Conservation (phyloP, 2,329 filamentous ascomycete genomes). For the Pyrenochaeta sp. region DNA sequence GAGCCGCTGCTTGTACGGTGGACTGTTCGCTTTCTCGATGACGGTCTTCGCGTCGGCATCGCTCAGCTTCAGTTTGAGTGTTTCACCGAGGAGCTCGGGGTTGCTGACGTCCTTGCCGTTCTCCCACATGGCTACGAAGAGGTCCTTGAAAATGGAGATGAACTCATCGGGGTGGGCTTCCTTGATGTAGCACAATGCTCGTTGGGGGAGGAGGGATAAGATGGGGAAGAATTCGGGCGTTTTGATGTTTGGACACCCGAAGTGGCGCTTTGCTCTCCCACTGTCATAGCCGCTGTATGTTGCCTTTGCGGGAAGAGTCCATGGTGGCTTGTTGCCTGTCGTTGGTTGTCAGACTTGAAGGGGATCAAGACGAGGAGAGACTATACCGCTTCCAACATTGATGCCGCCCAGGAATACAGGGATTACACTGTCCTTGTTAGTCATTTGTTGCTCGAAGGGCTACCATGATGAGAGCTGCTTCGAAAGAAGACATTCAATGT, state of each 20-base stretch:
- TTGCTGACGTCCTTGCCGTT: conserved; percentile 66
- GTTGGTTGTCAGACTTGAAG: conserved; percentile 8
- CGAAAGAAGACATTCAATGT: no score
- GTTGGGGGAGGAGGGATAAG: conserved; percentile 65
- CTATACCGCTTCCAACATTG: conserved; percentile 51
- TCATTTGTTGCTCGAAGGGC: conserved; percentile 6
- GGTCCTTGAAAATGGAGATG: conserved; percentile 60
- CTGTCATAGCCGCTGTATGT: conserved; percentile 62
- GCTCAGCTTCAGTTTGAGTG: conserved; percentile 58
- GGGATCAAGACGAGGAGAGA: no score
- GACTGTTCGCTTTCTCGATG: conserved; percentile 59
- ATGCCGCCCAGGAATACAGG: conserved; percentile 71
- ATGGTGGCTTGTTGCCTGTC: conserved; percentile 78
- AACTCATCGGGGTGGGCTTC: conserved; percentile 58
- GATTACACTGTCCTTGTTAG: conserved; percentile 61
- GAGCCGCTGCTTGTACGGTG: conserved; percentile 62
- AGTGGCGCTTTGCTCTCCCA: conserved; percentile 60
- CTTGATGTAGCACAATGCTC: conserved; percentile 73
- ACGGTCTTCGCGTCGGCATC: conserved; percentile 63
- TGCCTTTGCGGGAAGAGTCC: conserved; percentile 73
- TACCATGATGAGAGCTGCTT: neutral
- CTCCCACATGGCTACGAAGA: conserved; percentile 71
- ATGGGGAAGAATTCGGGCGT: conserved; percentile 62
- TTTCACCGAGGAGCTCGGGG: conserved; percentile 59
- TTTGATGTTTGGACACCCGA: conserved; percentile 53